Conservation (phyloP, 805 yeast genomes). For the Candida quercuum region DNA sequence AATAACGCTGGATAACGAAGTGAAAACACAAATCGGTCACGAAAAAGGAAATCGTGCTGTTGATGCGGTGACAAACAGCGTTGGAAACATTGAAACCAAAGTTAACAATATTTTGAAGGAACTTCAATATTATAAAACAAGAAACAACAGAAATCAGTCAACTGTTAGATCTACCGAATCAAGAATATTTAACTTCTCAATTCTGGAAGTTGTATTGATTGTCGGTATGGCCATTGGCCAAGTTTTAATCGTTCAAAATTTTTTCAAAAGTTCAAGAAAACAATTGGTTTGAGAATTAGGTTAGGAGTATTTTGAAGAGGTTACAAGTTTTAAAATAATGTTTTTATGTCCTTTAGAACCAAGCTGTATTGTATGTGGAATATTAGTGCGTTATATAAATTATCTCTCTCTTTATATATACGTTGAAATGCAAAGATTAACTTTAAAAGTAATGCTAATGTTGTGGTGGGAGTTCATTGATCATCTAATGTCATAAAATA, state of each 20-base stretch:
- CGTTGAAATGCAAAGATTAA: too few species aligned
- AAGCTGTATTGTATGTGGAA: too few species aligned
- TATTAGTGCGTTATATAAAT: too few species aligned
- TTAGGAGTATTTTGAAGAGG: neutral
- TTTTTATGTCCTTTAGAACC: too few species aligned
- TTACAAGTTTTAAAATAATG: neutral
- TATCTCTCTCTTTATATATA: too few species aligned
- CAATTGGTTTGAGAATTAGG: slow-evolving; percentile 34
- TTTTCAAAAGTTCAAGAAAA: slow-evolving; percentile 67
- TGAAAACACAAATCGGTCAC: slow-evolving; percentile 27
- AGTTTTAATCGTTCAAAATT: slow-evolving; percentile 59
- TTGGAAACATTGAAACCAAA: slow-evolving; percentile 54
- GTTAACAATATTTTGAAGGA: slow-evolving; percentile 51
- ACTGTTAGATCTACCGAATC: slow-evolving; percentile 81
- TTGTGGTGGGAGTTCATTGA: neutral
- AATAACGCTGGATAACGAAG: slow-evolving; percentile 46
- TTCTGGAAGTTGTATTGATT: slow-evolving; percentile 67
- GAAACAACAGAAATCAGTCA: slow-evolving; percentile 86
- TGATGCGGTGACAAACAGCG: slow-evolving; percentile 31
- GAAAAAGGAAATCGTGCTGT: slow-evolving; percentile 47
- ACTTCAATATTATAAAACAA: slow-evolving; percentile 78
- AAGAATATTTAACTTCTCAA: slow-evolving; percentile 72
- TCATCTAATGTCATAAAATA: too few species aligned
- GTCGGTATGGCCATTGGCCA: slow-evolving; percentile 72
- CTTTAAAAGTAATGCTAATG: too few species aligned